Conservation (phyloP, 306 rosid species). For the Vigna reflexopilosa region DNA sequence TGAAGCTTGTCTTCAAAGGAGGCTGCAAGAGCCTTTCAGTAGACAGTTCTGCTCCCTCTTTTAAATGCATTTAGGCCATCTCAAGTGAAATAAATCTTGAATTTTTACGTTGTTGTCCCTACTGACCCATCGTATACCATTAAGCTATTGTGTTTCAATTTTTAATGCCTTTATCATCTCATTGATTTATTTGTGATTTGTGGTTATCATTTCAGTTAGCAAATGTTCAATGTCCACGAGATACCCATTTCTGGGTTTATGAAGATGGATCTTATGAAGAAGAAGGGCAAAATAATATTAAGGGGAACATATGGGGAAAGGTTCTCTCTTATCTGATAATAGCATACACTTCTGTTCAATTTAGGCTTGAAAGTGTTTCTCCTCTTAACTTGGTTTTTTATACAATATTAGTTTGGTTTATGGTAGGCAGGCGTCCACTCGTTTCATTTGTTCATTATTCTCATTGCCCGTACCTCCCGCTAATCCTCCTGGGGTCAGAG, state of each 20-base stretch:
- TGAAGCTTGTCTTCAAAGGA: slow-evolving; percentile 36
- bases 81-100: slow-evolving; percentile 26
- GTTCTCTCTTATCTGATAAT: slow-evolving; percentile 75
- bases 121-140: slow-evolving; percentile 2
- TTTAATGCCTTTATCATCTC: slow-evolving; percentile 27
- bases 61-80: slow-evolving; percentile 22
- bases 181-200: slow-evolving; percentile 26
- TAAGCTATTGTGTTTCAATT: slow-evolving; percentile 22
- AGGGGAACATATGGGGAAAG: slow-evolving; percentile 97
- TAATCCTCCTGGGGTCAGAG: slow-evolving; percentile 64
- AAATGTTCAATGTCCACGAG: slow-evolving; percentile 90
- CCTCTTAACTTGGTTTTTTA: slow-evolving; percentile 58
- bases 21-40: slow-evolving; percentile 20
- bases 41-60: slow-evolving; percentile 27
- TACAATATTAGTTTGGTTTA: slow-evolving; percentile 66
- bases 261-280: slow-evolving; percentile 96
- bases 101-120: slow-evolving; percentile 19
- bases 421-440: slow-evolving; percentile 98
- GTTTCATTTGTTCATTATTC: slow-evolving; percentile 81
- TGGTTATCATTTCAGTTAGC: slow-evolving; percentile 69
- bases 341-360: slow-evolving; percentile 41
- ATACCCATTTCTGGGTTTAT: slow-evolving; percentile 95
- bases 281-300: slow-evolving; percentile 97
- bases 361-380: slow-evolving; percentile 43
- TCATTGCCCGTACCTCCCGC: slow-evolving; percentile 82